Percentiles rank a stretch among this genome's conserved stretches.
phyloP scores from a whole-genome alignment of 371 early-diverging fungal genomes.

The Mortierella sp. region DNA sequence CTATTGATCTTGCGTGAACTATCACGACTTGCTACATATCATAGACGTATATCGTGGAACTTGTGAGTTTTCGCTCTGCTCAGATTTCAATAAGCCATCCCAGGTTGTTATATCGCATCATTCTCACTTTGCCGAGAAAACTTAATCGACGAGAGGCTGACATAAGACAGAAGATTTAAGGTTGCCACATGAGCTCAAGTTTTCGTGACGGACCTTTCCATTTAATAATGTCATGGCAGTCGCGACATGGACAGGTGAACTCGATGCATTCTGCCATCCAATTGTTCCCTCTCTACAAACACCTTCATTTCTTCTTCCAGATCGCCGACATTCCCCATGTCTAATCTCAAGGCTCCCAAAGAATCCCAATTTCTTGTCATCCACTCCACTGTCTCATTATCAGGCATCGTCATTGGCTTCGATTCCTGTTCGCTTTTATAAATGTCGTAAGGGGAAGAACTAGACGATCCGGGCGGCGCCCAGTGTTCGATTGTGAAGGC shows the following conservation, averaged over 20 bases:
- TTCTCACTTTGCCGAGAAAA: no score
- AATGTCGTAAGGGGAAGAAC: not conserved
- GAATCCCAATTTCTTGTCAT: not conserved
- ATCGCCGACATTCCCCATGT: not conserved
- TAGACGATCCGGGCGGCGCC: not conserved
- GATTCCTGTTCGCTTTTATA: not conserved
- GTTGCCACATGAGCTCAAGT: no score
- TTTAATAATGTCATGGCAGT: not conserved
- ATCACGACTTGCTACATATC: no score
- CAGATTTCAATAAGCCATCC: no score
- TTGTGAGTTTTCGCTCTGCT: no score
- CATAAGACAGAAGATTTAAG: no score
- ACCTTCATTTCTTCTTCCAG: not conserved
- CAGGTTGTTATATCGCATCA: no score
- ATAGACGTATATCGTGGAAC: no score
- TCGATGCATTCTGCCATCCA: not conserved
- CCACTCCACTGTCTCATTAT: not conserved
- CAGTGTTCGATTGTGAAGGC: constrained; percentile 4
- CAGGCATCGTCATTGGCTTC: not conserved
- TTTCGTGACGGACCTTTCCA: no score
- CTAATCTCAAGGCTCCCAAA: not conserved
- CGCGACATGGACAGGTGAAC: not conserved
- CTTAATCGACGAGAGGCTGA: no score
- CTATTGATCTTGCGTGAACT: no score
- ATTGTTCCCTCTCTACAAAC: not conserved